Percentiles rank a stretch among this genome's conserved stretches.
phyloP scores from a whole-genome alignment of 208 protist genomes.

The Eutreptiella sp. region DNA sequence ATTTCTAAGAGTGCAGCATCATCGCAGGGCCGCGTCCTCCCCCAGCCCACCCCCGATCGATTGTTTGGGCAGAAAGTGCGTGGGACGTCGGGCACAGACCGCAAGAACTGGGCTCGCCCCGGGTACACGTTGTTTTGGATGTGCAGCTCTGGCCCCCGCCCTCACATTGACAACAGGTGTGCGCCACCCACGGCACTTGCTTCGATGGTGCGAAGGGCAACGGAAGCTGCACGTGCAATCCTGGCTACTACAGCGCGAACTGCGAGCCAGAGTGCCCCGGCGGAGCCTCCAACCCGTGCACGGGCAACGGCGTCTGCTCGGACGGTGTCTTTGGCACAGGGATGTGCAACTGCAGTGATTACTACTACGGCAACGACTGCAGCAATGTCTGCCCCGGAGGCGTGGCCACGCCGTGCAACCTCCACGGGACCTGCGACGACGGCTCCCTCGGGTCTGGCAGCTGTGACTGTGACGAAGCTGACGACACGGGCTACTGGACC shows the following conservation, averaged over 20 bases:
- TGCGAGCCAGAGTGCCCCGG: slow-evolving; percentile 9
- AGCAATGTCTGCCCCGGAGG: slow-evolving; percentile 4
- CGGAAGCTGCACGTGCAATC: slow-evolving; percentile 21
- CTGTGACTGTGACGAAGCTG: slow-evolving; percentile 18
- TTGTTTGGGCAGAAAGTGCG: too few species aligned
- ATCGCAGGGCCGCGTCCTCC: too few species aligned
- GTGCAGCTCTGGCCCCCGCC: too few species aligned
- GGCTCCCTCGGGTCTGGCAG: slow-evolving; percentile 3
- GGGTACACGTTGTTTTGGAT: too few species aligned
- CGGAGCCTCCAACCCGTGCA: not conserved
- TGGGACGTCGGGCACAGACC: too few species aligned
- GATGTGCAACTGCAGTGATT: slow-evolving; percentile 5
- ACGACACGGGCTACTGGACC: slow-evolving; percentile 13
- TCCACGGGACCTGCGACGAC: slow-evolving; percentile 20
- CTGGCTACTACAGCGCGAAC: slow-evolving; percentile 22
- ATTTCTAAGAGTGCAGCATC: too few species aligned
- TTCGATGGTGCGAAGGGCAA: slow-evolving; percentile 9
- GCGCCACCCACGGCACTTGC: slow-evolving; percentile 7
- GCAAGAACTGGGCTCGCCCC: too few species aligned
- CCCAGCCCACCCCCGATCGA: too few species aligned
- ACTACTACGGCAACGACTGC: not conserved
- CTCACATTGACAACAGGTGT: too few species aligned
- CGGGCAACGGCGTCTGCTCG: slow-evolving; percentile 5
- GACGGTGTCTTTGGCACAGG: slow-evolving; percentile 4
- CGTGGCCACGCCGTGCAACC: not conserved